Conservation (phyloP, 371 early-diverging fungal genomes). For the Globomyces sp. region DNA sequence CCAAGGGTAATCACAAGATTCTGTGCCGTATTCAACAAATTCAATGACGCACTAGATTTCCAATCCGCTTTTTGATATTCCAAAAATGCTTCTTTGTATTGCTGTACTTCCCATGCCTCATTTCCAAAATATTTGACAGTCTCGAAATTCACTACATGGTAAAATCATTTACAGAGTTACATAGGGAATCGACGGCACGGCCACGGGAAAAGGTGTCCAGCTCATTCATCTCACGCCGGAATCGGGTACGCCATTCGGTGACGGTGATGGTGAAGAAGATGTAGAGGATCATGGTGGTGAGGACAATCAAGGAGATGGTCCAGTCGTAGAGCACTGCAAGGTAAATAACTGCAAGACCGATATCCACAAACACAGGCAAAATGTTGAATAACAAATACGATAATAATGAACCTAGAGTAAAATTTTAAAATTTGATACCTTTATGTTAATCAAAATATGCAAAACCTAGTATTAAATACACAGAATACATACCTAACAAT, state of each 20-base stretch:
- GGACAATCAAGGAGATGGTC: slow-evolving; percentile 78
- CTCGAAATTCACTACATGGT: slow-evolving; percentile 74
- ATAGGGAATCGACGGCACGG: slow-evolving; percentile 81
- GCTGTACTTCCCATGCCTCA: slow-evolving; percentile 68
- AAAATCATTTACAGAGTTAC: too few species aligned
- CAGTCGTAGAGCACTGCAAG: slow-evolving; percentile 72
- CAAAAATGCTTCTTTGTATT: slow-evolving; percentile 71
- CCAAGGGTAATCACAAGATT: slow-evolving; percentile 85
- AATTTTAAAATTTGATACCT: slow-evolving; percentile 27
- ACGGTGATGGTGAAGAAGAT: slow-evolving; percentile 76
- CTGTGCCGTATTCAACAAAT: slow-evolving; percentile 79
- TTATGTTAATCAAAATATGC: too few species aligned
- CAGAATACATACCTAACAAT: too few species aligned
- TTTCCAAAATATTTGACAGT: slow-evolving; percentile 77
- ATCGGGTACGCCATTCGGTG: slow-evolving; percentile 90
- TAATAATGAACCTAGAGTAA: slow-evolving; percentile 54
- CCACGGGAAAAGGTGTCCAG: slow-evolving; percentile 42
- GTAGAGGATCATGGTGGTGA: slow-evolving; percentile 84
- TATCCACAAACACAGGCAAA: slow-evolving; percentile 83
- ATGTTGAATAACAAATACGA: slow-evolving; percentile 85
- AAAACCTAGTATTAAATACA: too few species aligned
- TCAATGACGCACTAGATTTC: slow-evolving; percentile 66
- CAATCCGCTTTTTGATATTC: slow-evolving; percentile 82
- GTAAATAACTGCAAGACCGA: slow-evolving; percentile 70
- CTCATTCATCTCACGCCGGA: slow-evolving; percentile 60